A percentile compares a stretch with the other conserved stretches of the same genome.
Conservation (phyloP, 345 rosid species). For the Clausena lansium region DNA sequence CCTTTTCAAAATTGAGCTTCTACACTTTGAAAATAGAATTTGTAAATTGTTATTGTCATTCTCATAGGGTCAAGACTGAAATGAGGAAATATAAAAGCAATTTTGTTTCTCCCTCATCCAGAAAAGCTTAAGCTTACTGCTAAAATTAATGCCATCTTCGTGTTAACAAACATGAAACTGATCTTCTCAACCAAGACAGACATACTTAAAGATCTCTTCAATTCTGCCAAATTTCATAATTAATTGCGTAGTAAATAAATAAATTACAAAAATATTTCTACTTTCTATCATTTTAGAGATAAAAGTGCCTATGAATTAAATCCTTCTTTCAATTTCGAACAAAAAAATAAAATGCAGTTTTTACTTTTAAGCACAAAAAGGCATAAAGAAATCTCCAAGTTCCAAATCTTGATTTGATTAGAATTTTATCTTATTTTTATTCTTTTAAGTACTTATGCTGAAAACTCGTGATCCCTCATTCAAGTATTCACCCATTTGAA, state of each 20-base stretch:
- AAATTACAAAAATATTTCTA: not conserved
- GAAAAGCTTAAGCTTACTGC: not conserved
- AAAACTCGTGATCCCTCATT: not conserved
- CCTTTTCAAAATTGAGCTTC: not conserved
- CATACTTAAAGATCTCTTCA: not conserved
- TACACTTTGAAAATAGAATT: not conserved
- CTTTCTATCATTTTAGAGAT: not conserved
- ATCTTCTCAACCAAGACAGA: not conserved
- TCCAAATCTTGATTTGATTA: not conserved
- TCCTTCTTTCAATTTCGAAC: too few species aligned
- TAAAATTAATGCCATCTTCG: slow-evolving; percentile 1
- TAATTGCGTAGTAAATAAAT: not conserved
- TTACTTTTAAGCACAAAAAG: not conserved
- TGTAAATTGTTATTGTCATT: not conserved
- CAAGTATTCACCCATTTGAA: not conserved
- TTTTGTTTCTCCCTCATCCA: not conserved
- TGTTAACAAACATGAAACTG: not conserved
- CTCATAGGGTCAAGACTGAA: not conserved
- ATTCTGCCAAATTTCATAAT: slow-evolving; percentile 1
- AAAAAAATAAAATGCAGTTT: not conserved
- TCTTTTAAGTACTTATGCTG: not conserved
- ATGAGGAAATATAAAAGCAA: not conserved
- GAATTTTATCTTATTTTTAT: too few species aligned
- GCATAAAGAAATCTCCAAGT: not conserved
- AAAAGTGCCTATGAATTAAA: not conserved